phyloP scores from a whole-genome alignment of 768 basidiomycete genomes.

The Lactifluus piperatus region DNA sequence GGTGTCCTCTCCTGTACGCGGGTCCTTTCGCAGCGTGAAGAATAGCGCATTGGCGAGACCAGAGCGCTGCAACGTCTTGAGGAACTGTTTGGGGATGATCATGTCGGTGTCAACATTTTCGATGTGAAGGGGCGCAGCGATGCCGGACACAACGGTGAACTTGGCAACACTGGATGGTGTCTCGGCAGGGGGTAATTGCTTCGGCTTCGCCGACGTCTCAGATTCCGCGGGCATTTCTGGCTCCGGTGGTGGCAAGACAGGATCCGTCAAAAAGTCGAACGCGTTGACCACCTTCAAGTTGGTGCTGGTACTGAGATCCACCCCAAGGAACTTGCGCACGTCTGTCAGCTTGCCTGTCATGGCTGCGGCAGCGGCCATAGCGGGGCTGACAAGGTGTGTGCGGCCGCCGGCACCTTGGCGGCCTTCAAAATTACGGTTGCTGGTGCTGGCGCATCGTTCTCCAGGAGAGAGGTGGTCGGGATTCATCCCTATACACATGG shows the following conservation, averaged over 20 bases:
- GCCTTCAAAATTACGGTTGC: constrained; percentile 61
- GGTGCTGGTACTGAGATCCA: constrained; percentile 24
- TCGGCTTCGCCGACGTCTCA: constrained; percentile 20
- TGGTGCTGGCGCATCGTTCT: constrained; percentile 51
- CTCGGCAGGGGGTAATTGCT: constrained; percentile 24
- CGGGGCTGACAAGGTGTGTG: constrained; percentile 56
- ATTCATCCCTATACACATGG: constrained; percentile 69
- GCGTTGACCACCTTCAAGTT: constrained; percentile 64
- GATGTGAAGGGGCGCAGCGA: constrained; percentile 45
- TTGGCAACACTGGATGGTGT: constrained; percentile 30
- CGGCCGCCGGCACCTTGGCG: constrained; percentile 53
- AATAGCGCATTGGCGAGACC: constrained; percentile 54
- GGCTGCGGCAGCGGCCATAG: constrained; percentile 60
- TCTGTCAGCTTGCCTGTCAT: constrained; percentile 51
- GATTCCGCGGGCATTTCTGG: constrained; percentile 25
- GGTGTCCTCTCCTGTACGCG: constrained; percentile 41
- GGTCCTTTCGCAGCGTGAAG: constrained; percentile 42
- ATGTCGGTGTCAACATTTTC: constrained; percentile 58
- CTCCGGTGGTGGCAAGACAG: constrained; percentile 33
- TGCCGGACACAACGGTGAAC: constrained; percentile 43
- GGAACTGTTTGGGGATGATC: constrained; percentile 60
- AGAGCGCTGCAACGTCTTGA: constrained; percentile 57
- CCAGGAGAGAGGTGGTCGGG: constrained; percentile 54
- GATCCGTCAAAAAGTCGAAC: constrained; percentile 71
- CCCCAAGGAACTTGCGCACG: constrained; percentile 43